These are phyloP conservation scores for Glaciozyma antarctica DNA, from an alignment of 768 basidiomycete genomes.

Conservation along the genomic window DNA sequence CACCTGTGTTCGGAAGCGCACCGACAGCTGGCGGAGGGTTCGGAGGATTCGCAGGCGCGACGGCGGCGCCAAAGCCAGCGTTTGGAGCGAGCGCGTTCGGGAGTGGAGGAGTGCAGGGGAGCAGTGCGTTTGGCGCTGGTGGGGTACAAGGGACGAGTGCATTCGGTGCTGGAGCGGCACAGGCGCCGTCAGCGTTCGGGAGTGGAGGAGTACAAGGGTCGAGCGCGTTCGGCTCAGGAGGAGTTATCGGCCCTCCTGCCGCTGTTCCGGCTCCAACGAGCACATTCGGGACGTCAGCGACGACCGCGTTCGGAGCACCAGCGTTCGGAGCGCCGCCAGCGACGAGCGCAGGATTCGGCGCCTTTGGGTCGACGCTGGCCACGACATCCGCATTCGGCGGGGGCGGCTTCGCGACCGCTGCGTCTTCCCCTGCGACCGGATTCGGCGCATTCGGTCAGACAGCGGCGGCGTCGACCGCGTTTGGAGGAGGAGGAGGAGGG, in stretches of 20 bases:
- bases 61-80: neutral
- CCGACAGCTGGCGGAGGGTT: neutral
- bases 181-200: conserved; percentile 13
- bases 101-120: neutral
- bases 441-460: too few relatives aligned
- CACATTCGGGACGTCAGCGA: neutral
- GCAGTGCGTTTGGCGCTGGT: conserved; percentile 10
- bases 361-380: neutral
- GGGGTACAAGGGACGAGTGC: conserved; percentile 6
- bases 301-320: neutral
- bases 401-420: too few relatives aligned
- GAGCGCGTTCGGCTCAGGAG: conserved; percentile 4
- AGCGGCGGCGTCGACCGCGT: too few relatives aligned
- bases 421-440: too few relatives aligned
- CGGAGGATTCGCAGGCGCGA: neutral
- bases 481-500: too few relatives aligned
- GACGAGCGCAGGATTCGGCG: conserved; percentile 6
- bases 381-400: neutral
- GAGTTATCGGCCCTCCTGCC: neutral
- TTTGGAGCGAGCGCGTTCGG: conserved; percentile 6
- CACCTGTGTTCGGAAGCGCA: conserved; percentile 1
- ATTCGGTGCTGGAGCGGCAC: conserved; percentile 9
- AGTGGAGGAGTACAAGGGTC: conserved; percentile 1
- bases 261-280: neutral
- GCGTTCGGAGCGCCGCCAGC: neutral